phyloP scores from a whole-genome alignment of 2,329 filamentous ascomycete species.

The Byssochlamys sp. region DNA sequence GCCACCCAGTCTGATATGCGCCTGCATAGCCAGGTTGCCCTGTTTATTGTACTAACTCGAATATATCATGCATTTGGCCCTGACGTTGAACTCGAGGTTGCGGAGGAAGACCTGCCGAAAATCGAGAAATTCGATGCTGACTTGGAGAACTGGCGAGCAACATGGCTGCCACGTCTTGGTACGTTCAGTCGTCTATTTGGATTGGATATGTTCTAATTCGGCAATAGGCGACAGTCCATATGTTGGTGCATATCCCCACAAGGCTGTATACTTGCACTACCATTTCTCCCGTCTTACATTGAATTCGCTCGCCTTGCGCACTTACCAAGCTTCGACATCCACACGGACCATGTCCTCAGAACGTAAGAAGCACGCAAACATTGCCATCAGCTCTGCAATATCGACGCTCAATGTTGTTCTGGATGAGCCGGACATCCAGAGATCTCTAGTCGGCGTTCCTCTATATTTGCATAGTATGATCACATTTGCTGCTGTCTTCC shows the following conservation, averaged over 20 bases:
- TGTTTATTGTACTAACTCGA: slow-evolving; percentile 37
- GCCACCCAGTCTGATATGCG: slow-evolving; percentile 26
- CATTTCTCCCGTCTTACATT: slow-evolving; percentile 44
- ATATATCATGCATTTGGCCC: slow-evolving; percentile 37
- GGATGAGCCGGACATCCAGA: slow-evolving; percentile 36
- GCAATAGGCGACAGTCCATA: slow-evolving; percentile 35
- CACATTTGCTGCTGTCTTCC: slow-evolving; percentile 38
- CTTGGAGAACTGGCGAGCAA: slow-evolving; percentile 28
- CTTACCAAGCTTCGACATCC: slow-evolving; percentile 32
- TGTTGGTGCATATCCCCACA: slow-evolving; percentile 41
- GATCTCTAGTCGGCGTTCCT: slow-evolving; percentile 34
- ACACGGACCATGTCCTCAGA: slow-evolving; percentile 34
- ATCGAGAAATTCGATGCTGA: slow-evolving; percentile 34
- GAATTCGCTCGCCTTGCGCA: slow-evolving; percentile 42
- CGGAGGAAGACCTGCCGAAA: slow-evolving; percentile 29
- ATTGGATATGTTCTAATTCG: not conserved
- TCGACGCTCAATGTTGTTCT: slow-evolving; percentile 34
- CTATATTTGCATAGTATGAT: slow-evolving; percentile 41
- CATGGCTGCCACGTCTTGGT: slow-evolving; percentile 29
- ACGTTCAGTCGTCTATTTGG: slow-evolving; percentile 1
- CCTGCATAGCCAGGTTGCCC: slow-evolving; percentile 33
- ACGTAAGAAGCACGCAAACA: slow-evolving; percentile 36
- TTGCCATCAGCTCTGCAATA: slow-evolving; percentile 35
- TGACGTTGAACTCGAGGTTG: slow-evolving; percentile 33
- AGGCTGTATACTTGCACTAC: slow-evolving; percentile 42